phyloP scores from a whole-genome alignment of 2,329 filamentous ascomycete species.

The Hyphodiscus sp. region DNA sequence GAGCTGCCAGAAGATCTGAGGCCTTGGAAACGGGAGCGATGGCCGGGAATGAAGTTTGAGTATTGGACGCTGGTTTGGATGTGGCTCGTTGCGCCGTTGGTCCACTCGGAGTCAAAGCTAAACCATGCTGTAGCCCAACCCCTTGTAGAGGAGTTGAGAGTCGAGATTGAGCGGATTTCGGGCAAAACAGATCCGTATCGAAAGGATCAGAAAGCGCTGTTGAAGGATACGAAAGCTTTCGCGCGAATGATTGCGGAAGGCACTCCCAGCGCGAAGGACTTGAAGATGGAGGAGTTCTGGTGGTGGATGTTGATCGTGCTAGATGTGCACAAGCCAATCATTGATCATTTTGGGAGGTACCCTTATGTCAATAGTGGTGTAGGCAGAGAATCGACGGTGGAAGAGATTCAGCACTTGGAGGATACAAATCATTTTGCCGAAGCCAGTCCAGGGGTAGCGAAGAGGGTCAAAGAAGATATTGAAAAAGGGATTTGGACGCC shows the following conservation, averaged over 20 bases:
- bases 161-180: conserved; percentile 16
- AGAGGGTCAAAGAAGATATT: no score
- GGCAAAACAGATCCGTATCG: conserved; percentile 19
- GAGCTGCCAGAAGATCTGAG: no score
- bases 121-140: not conserved
- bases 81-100: conserved; percentile 23
- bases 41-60: conserved; percentile 10
- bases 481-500: no score
- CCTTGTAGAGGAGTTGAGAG: conserved; percentile 22
- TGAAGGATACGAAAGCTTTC: conserved; percentile 22
- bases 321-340: conserved; percentile 26
- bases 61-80: conserved; percentile 25
- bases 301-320: conserved; percentile 26
- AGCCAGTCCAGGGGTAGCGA: no score
- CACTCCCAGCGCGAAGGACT: conserved; percentile 12
- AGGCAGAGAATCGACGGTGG: conserved; percentile 9
- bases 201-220: conserved; percentile 5
- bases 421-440: no score
- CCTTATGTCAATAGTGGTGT: conserved; percentile 25
- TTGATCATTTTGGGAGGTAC: conserved; percentile 26
- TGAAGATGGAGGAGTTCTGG: conserved; percentile 14
- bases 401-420: no score
- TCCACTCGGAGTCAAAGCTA: conserved; percentile 20
- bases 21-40: no score
- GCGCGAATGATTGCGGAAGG: conserved; percentile 13